phyloP scores from a whole-genome alignment of 495 filamentous ascomycete genomes.

The Penicillium subrubescens region DNA sequence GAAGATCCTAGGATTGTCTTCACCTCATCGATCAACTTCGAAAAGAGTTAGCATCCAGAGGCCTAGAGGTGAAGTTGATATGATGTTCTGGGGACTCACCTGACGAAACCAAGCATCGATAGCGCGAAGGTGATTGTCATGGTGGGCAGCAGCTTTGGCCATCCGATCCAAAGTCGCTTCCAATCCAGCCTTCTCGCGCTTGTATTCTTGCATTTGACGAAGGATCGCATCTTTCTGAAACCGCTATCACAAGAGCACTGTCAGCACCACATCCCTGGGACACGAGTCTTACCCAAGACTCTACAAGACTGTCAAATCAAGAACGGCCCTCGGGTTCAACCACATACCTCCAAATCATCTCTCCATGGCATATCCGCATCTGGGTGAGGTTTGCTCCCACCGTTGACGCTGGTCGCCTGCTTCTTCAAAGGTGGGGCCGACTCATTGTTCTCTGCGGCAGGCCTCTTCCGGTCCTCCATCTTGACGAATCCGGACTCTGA shows the following conservation, averaged over 20 bases:
- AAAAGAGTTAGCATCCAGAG: neutral
- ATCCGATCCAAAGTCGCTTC: slow-evolving; percentile 76
- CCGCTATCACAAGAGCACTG: slow-evolving; percentile 54
- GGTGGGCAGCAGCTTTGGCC: slow-evolving; percentile 70
- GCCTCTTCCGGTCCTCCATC: slow-evolving; percentile 98
- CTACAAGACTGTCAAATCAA: neutral
- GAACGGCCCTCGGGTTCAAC: neutral
- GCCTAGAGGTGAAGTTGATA: neutral
- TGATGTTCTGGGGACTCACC: slow-evolving; percentile 53
- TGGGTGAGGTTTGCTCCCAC: slow-evolving; percentile 68
- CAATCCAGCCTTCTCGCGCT: slow-evolving; percentile 77
- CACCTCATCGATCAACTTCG: slow-evolving; percentile 83
- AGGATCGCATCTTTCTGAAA: slow-evolving; percentile 98
- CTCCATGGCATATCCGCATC: slow-evolving; percentile 81
- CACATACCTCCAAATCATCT: slow-evolving; percentile 87
- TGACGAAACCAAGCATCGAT: slow-evolving; percentile 92
- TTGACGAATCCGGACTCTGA: slow-evolving; percentile 73
- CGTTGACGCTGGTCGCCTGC: slow-evolving; percentile 75
- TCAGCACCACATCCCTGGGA: slow-evolving; percentile 10
- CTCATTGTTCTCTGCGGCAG: slow-evolving; percentile 75
- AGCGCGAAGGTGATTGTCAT: slow-evolving; percentile 88
- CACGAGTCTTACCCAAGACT: neutral
- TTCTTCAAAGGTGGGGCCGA: slow-evolving; percentile 82
- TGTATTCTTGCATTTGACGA: slow-evolving; percentile 96
- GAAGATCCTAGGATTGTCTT: slow-evolving; percentile 63